These are phyloP conservation scores for Torulaspora microellipsoides DNA, from an alignment of 805 yeast species.

Conservation along the genomic window DNA sequence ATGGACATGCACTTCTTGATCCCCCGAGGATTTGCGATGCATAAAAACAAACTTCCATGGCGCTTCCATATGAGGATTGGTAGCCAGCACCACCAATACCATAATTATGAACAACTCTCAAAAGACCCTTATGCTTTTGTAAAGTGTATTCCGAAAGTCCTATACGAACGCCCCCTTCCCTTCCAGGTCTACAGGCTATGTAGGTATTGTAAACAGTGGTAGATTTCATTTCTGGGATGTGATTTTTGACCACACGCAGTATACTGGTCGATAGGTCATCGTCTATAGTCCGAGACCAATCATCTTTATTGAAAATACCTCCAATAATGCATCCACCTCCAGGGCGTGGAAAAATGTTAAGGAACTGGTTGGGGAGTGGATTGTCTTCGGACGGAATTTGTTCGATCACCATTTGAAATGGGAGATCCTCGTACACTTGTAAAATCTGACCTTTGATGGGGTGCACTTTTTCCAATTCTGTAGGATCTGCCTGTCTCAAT, in stretches of 20 bases:
- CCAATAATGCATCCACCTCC: slow-evolving; percentile 73
- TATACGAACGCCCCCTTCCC: slow-evolving; percentile 55
- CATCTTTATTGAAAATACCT: slow-evolving; percentile 39
- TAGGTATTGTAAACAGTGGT: slow-evolving; percentile 20
- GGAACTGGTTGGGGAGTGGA: slow-evolving; percentile 36
- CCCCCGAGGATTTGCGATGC: slow-evolving; percentile 30
- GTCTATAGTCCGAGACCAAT: slow-evolving; percentile 38
- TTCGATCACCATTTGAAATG: slow-evolving; percentile 35
- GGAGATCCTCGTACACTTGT: slow-evolving; percentile 44
- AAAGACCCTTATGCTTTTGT: slow-evolving; percentile 9
- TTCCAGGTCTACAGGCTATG: slow-evolving; percentile 60
- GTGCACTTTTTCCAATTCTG: slow-evolving; percentile 35
- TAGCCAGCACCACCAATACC: slow-evolving; percentile 78
- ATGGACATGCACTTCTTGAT: slow-evolving; percentile 14
- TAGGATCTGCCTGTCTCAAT: slow-evolving; percentile 39
- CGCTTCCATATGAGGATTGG: slow-evolving; percentile 67
- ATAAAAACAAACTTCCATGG: slow-evolving; percentile 41
- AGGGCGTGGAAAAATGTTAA: slow-evolving; percentile 63
- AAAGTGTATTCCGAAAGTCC: slow-evolving; percentile 36
- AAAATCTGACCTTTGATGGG: slow-evolving; percentile 62
- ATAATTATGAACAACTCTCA: slow-evolving; percentile 52
- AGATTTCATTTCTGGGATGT: slow-evolving; percentile 23
- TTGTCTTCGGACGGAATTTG: slow-evolving; percentile 21
- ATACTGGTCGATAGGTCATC: slow-evolving; percentile 45
- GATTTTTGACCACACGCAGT: slow-evolving; percentile 39